Base-by-base conservation (phyloP, 768 basidiomycete species). In the Boletus fagicola region DNA sequence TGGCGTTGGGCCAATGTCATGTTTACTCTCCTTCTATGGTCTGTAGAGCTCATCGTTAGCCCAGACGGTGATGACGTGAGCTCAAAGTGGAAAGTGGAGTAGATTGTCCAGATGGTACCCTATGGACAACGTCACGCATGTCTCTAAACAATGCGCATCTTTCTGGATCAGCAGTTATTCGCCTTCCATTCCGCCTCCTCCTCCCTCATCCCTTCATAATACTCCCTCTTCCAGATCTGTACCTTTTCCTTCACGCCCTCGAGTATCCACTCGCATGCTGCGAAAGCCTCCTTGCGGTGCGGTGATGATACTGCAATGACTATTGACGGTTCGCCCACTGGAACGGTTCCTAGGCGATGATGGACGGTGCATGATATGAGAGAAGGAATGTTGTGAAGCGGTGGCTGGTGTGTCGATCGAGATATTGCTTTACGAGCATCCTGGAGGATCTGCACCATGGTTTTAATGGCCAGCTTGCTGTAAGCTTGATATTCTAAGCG, bases 1-100 rank as follows among this genome's bases (percentile, higher is more conserved):
- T 93, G 92, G 88, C 82, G 92, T 59, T 93, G 92, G 91, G 86
- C 87, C 77, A 90, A 91, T 67, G 86, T 94, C 35, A 90, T 92
- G 75, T 88, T 93, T 72, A 92, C 90, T 5, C 78, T 94, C 30
- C 77, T 86, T 26, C 80, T 92, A 42, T 94, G 92, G 92, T 84
- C 87, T 12, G 76, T 93, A 24, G 92, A 93, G 72, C 78, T 93
- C 47, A 70, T 89, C 31, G 89, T 94, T 54, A 85, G 86, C 74
- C 81, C 81, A n/a, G 89, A 85, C 48, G 87, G 89, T 49, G 89
- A 90, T 62, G 81, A 79, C 42, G 72, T 71, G 54, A 78, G 82
- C 56, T 84, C 86, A 65, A 80, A 85, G 67, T 92, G 90, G 88
- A 92, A 92, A 71, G 80, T 91, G 54, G 90, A 92, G 49, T 72